Base-by-base conservation (phyloP, 352 stramenopile species). In the Phytophthora ohioensis region DNA sequence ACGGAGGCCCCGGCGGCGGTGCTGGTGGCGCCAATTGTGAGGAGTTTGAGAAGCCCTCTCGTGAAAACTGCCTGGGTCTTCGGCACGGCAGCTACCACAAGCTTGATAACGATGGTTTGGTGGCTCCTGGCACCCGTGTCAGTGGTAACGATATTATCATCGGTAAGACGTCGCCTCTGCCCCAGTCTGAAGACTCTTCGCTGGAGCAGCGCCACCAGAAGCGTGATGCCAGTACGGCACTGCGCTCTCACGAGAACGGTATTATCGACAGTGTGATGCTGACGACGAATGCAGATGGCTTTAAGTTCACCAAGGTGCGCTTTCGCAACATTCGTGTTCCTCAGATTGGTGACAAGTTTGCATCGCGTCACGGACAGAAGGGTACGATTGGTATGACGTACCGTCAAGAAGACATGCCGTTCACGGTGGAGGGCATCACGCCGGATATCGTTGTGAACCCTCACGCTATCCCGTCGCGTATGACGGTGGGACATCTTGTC, bases 391-490 rank as follows among this genome's bases (percentile, higher is more conserved):
- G 98, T 69, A 99, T 99, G 97, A 99, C 97, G 30, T 99, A 99
- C 76, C 92, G 94, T 32, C 97, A 99, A 76, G 97, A 99, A 78
- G 98, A 99, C 76, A 99, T 99, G 98, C 98, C 98, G 36, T 99
- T 99, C 79, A 99, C 97, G 17, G 88, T 95, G n/a, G 95, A 99
- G 72, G 89, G 98, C 34, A 99, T 99, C 72, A 97, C 97, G 2
- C 98, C 98, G 3, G 98, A 99, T 82, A 99, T 99, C 66, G 99
- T 99, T 76, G 97, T 99, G 36, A 99, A 99, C 84, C 98, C 98
- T 12, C 98, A 99, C 87, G 98, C 97, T 67, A 99, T 99, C 93
- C 98, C 98, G 55, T 99, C 94, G 54, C 98, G 98, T 92, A 99
- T 99, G 98, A 99, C 98, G 41, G 99, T 99, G 74, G 98, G 97